These are phyloP conservation scores for Salvia hispanica DNA, from an alignment of 257 asterid genomes.

Conservation along the genomic window DNA sequence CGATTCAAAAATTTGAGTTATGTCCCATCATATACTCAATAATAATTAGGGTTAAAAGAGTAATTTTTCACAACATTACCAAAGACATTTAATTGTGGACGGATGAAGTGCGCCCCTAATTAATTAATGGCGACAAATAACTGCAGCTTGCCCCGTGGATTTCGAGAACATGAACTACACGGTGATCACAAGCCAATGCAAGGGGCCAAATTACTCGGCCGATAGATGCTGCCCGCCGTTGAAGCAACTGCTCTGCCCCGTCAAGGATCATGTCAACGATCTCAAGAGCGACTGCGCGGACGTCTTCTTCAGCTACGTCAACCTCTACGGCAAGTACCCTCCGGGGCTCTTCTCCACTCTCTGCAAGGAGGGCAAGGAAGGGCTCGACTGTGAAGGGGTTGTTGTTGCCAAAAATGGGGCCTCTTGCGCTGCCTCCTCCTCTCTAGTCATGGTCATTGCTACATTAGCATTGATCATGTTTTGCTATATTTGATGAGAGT, in stretches of 20 bases:
- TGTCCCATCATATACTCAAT: no score
- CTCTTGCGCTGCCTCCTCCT: not conserved
- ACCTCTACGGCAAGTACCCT: constrained; percentile 79
- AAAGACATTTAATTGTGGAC: no score
- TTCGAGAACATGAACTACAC: constrained; percentile 77
- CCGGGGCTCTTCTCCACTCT: constrained; percentile 75
- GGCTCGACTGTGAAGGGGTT: constrained; percentile 53
- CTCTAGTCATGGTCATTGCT: constrained; percentile 16
- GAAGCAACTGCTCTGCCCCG: constrained; percentile 62
- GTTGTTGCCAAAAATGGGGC: constrained; percentile 20
- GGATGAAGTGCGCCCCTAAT: no score
- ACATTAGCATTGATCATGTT: constrained; percentile 27
- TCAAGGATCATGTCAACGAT: constrained; percentile 54
- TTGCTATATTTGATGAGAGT: constrained; percentile 18
- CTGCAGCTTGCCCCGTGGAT: constrained; percentile 66
- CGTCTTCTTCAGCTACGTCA: constrained; percentile 63
- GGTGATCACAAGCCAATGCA: constrained; percentile 81
- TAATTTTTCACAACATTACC: no score
- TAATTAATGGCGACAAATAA: not conserved
- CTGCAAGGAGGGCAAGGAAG: constrained; percentile 60
- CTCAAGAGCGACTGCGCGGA: constrained; percentile 58
- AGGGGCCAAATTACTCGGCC: constrained; percentile 71
- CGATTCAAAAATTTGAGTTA: no score
- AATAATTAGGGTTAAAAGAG: no score
- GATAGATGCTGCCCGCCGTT: constrained; percentile 64